Evolutionary conservation across 2,329 filamentous ascomycete genomes (phyloP).

Genomic region (Fusarium globosum): DNA sequence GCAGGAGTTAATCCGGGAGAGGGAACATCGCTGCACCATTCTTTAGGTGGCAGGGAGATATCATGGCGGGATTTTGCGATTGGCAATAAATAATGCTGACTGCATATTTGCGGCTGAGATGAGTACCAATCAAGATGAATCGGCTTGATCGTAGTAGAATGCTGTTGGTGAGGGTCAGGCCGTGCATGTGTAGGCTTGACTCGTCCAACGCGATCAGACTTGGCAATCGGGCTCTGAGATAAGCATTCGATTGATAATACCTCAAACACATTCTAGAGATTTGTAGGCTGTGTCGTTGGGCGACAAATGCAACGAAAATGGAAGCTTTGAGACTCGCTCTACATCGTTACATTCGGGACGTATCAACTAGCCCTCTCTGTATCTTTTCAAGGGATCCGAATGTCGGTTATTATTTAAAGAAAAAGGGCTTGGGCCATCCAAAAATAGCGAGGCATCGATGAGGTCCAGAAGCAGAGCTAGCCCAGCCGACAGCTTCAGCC

Average conservation of each 20-base stretch:
- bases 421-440: no score
- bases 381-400: fast-evolving
- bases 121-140: neutral
- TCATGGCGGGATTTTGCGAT: no score
- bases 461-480: neutral
- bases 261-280: neutral
- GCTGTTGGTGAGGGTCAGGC: neutral
- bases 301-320: neutral
- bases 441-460: neutral
- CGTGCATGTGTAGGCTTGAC: neutral
- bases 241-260: neutral
- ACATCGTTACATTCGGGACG: no score
- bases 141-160: neutral
- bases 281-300: fast-evolving
- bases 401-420: fast-evolving
- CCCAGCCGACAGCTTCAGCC: neutral
- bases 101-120: neutral
- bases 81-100: neutral
- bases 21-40: neutral
- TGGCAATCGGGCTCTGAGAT: neutral
- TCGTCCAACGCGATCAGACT: neutral
- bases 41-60: neutral
- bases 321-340: no score
- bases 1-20: neutral
- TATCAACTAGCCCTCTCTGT: fast-evolving